Base-by-base conservation (phyloP, 441 rosid genomes). In the Jatropha multifida region DNA sequence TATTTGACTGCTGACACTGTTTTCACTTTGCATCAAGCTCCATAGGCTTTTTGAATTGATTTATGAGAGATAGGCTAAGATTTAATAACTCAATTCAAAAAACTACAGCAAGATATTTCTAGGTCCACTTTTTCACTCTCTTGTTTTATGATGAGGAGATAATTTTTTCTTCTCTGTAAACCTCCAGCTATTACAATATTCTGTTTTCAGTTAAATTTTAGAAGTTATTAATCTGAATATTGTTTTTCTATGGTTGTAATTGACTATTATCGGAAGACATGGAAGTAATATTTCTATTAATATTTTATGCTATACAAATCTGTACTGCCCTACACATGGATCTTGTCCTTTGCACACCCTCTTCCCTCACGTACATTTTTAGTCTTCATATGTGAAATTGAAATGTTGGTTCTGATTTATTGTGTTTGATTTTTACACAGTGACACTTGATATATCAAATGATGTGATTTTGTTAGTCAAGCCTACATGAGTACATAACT, bases 281-380 rank as follows among this genome's bases (percentile, higher is more conserved):
- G 8, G 41, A 60, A 61, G 59, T 44, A 44, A 60, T 61, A 52
- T 17, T 58, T 41, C 51, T n/a, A 20, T 42, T 17, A 58, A 58
- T 58, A n/a, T 62, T 64, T 48, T 46, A 41, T 52, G 41, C 37
- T 63, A 13, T 49, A 5, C 38, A 58, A 32, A 17, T 37, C 55
- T 63, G 5, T 49, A 17, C 54, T 23, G 18, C 41, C 63, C 11
- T 44, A 42, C 62, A 4, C 4, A 11, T 68, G 27, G 7, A 69
- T 17, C 4, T 14, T 65, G 41, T 56, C 52, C 6, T 38, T 56
- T 74, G 55, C 15, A 44, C 32, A n/a, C 72, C 32, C 26, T 17
- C 44, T 58, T 32, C 41, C 38, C 44, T 32, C 23, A 65, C 8
- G 40, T 55, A 65, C 71, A 74, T 68, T 51, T 48, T 18, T 75